Conservation (phyloP, 345 rosid species). For the Draba incana region DNA sequence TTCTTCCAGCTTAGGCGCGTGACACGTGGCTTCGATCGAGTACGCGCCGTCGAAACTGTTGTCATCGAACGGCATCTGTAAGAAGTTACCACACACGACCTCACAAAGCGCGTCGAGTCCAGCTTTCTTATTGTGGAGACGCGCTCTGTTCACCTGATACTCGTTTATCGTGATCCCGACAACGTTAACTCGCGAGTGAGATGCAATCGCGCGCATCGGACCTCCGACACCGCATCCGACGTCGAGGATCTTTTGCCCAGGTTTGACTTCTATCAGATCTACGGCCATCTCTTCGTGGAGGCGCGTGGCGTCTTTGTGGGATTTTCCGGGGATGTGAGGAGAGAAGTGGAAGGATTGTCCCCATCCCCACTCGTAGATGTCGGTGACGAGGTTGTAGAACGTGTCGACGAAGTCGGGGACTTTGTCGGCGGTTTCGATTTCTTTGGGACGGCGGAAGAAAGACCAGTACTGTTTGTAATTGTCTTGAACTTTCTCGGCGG, state of each 20-base stretch:
- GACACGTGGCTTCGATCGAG: constrained; percentile 97
- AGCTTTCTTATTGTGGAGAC: constrained; percentile 84
- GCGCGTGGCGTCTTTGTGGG: constrained; percentile 90
- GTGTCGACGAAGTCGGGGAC: constrained; percentile 96
- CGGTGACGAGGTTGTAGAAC: constrained; percentile 93
- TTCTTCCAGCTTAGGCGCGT: constrained; percentile 92
- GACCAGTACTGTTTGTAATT: constrained; percentile 89
- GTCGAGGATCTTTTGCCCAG: constrained; percentile 68
- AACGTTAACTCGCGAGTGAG: constrained; percentile 84
- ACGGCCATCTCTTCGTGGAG: constrained; percentile 88
- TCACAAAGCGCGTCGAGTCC: constrained; percentile 83
- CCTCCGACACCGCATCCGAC: constrained; percentile 99
- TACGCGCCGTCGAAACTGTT: constrained; percentile 91
- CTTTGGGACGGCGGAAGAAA: constrained; percentile 92
- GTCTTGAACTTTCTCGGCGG: constrained; percentile 87
- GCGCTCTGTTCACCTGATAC: constrained; percentile 92
- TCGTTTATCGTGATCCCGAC: constrained; percentile 97
- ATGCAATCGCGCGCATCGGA: constrained; percentile 96
- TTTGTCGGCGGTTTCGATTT: constrained; percentile 82
- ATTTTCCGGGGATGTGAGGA: constrained; percentile 72
- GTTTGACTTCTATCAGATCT: constrained; percentile 70
- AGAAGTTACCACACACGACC: constrained; percentile 90
- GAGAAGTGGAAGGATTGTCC: constrained; percentile 99
- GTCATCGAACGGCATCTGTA: constrained; percentile 84
- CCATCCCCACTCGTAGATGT: constrained; percentile 99